These are phyloP conservation scores for Phylloporus sp. DNA, from an alignment of 768 basidiomycete genomes.

Conservation along the genomic window DNA sequence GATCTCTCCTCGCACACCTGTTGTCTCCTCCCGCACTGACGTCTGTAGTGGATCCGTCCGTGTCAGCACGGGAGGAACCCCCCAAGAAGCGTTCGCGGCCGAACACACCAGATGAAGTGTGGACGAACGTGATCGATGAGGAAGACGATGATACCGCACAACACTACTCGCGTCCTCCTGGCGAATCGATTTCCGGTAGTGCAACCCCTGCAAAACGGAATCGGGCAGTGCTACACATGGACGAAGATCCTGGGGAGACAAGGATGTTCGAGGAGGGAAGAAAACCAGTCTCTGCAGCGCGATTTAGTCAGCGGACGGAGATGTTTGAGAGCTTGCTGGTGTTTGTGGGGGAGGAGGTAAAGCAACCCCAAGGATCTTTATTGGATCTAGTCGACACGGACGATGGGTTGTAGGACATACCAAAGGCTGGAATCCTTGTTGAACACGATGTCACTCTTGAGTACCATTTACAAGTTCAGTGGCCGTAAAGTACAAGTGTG, in stretches of 20 bases:
- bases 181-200: neutral
- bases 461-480: neutral
- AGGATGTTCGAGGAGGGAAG: slow-evolving; percentile 25
- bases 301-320: slow-evolving; percentile 62
- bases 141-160: slow-evolving; percentile 19
- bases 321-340: slow-evolving; percentile 66
- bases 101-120: slow-evolving; percentile 39
- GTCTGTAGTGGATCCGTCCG: neutral
- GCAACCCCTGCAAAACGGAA: slow-evolving; percentile 15
- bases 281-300: slow-evolving; percentile 38
- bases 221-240: slow-evolving; percentile 22
- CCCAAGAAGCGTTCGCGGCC: slow-evolving; percentile 46
- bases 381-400: slow-evolving; percentile 55
- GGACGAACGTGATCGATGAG: slow-evolving; percentile 41
- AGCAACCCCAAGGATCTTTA: slow-evolving; percentile 63
- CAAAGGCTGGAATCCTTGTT: neutral
- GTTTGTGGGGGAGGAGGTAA: slow-evolving; percentile 60
- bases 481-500: neutral
- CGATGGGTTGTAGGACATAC: slow-evolving; percentile 19
- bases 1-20: slow-evolving; percentile 62
- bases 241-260: slow-evolving; percentile 29
- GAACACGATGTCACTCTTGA: no score
- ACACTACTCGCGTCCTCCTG: neutral
- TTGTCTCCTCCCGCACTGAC: slow-evolving; percentile 37
- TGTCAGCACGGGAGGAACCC: slow-evolving; percentile 23